Percentiles rank a stretch among this genome's conserved stretches.
Evolutionary conservation across 768 basidiomycete species (phyloP).

Genomic region (Phylloporus scabripes): DNA sequence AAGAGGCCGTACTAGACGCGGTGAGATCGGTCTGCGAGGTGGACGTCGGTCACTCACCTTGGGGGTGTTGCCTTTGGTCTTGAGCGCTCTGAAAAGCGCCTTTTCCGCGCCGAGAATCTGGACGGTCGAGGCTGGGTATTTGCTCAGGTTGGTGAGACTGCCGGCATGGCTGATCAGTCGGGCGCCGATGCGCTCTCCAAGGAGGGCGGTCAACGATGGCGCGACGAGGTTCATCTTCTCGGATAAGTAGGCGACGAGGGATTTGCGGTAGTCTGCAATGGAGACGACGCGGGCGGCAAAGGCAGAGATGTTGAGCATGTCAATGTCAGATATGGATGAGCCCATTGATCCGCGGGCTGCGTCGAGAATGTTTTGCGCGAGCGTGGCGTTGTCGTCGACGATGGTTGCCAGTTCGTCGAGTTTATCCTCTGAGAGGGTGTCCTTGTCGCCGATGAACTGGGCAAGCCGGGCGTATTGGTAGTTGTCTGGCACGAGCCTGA

Average conservation of each 20-base stretch:
- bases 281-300: constrained; percentile 90
- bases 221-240: constrained; percentile 99
- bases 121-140: constrained; percentile 97
- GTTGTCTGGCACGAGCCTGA: constrained; percentile 90
- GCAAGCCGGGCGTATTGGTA: constrained; percentile 85
- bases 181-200: constrained; percentile 90
- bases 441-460: constrained; percentile 88
- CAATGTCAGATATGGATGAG: constrained; percentile 81
- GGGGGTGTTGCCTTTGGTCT: constrained; percentile 98
- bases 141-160: constrained; percentile 92
- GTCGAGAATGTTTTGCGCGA: constrained; percentile 92
- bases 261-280: constrained; percentile 91
- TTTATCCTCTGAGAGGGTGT: constrained; percentile 69
- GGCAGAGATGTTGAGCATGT: constrained; percentile 91
- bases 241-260: constrained; percentile 75
- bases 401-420: constrained; percentile 73
- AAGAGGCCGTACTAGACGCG: constrained; percentile 85
- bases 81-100: constrained; percentile 92
- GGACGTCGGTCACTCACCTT: constrained; percentile 47
- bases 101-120: constrained; percentile 98
- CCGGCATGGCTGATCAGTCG: constrained; percentile 94
- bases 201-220: constrained; percentile 83
- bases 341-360: constrained; percentile 95
- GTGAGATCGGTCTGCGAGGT: neutral
- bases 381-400: constrained; percentile 76